phyloP scores from a whole-genome alignment of 169 alveolate genomes.

The Sarcocystis neurona region DNA sequence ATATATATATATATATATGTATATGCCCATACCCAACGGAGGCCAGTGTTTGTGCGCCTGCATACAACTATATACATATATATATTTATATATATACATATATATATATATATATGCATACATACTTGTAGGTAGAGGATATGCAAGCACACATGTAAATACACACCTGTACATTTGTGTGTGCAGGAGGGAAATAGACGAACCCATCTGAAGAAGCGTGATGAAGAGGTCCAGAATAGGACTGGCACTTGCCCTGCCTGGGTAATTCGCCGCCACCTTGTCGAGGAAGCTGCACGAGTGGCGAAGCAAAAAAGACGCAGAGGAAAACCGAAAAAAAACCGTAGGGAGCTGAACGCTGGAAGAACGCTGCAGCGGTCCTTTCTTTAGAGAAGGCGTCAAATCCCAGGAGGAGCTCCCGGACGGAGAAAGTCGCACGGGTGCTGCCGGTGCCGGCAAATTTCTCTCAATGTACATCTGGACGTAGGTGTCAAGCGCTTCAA shows the following conservation, averaged over 20 bases:
- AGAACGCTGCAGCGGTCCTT: neutral
- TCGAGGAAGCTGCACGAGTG: slow-evolving; percentile 60
- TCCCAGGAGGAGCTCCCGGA: neutral
- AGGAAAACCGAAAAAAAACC: neutral
- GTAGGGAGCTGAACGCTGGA: neutral
- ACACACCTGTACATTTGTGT: no score
- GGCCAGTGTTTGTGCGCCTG: no score
- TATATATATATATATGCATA: neutral
- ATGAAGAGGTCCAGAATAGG: slow-evolving; percentile 85
- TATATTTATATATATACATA: neutral
- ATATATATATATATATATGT: no score
- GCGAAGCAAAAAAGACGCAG: neutral
- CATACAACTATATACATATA: neutral
- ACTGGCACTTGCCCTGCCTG: slow-evolving; percentile 87
- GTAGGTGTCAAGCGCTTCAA: no score
- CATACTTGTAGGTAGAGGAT: neutral
- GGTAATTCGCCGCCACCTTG: slow-evolving; percentile 76
- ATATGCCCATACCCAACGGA: no score
- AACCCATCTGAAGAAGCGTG: slow-evolving; percentile 85
- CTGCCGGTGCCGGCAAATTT: no score
- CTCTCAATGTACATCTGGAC: no score
- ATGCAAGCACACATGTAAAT: neutral
- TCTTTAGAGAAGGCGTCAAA: neutral
- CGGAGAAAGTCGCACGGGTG: neutral
- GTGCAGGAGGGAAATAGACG: neutral